A percentile compares a stretch with the other conserved stretches of the same genome.
Conservation (phyloP, 2,329 filamentous ascomycete species). For the Aspergillus quadrilineatus region DNA sequence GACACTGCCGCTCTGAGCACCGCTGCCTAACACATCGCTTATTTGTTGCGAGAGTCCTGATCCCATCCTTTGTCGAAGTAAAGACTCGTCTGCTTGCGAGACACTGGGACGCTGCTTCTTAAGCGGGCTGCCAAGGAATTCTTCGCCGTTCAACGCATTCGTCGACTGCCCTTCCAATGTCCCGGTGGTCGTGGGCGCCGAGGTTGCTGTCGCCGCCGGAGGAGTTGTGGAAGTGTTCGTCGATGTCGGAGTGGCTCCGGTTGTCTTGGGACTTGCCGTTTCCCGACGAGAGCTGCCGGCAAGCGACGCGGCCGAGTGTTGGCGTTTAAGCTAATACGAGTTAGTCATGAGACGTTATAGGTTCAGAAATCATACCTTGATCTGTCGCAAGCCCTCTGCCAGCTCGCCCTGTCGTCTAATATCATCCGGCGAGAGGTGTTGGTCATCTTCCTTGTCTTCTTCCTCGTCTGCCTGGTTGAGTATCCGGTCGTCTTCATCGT, state of each 20-base stretch:
- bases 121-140: conserved; percentile 47
- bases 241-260: conserved; percentile 37
- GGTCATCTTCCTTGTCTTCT: conserved; percentile 50
- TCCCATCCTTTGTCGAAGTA: conserved; percentile 42
- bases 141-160: conserved; percentile 33
- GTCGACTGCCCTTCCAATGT: conserved; percentile 13
- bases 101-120: conserved; percentile 50
- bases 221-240: conserved; percentile 37
- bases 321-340: conserved; percentile 60
- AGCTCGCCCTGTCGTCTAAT: conserved; percentile 60
- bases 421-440: conserved; percentile 60
- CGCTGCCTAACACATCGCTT: conserved; percentile 34
- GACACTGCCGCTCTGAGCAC: conserved; percentile 12
- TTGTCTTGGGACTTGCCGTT: conserved; percentile 38
- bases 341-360: conserved; percentile 11
- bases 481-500: conserved; percentile 65
- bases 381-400: conserved; percentile 64
- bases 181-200: conserved; percentile 17
- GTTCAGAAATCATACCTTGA: conserved; percentile 53
- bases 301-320: conserved; percentile 58
- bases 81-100: conserved; percentile 43
- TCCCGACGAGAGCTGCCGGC: conserved; percentile 18
- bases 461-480: conserved; percentile 64
- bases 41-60: conserved; percentile 40
- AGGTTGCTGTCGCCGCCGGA: conserved; percentile 30